Evolutionary conservation across 2,329 filamentous ascomycete genomes (phyloP).

Genomic region (Mycogone perniciosa): DNA sequence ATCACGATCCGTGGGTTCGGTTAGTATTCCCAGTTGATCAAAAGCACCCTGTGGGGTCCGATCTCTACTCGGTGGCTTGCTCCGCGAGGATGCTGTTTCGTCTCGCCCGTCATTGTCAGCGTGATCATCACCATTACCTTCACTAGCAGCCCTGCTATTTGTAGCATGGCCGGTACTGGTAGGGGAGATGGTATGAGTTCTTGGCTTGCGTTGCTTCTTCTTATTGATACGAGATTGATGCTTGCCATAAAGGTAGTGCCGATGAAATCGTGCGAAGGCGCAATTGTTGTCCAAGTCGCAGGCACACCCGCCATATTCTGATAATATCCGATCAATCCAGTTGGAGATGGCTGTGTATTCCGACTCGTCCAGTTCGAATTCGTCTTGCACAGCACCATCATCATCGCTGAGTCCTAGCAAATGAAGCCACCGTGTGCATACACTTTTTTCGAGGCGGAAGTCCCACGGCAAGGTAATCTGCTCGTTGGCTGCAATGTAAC

Average conservation of each 20-base stretch:
- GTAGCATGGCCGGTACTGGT: constrained; percentile 56
- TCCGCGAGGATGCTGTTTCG: constrained; percentile 46
- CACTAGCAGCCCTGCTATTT: constrained; percentile 58
- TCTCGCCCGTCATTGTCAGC: constrained; percentile 44
- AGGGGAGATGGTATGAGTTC: constrained; percentile 51
- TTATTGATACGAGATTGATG: constrained; percentile 37
- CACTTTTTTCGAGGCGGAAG: constrained; percentile 54
- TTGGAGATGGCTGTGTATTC: constrained; percentile 56
- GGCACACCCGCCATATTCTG: constrained; percentile 74
- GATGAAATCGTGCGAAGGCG: constrained; percentile 57
- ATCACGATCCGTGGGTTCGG: constrained; percentile 59
- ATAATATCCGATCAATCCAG: constrained; percentile 64
- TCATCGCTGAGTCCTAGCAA: constrained; percentile 59
- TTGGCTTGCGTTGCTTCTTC: constrained; percentile 50
- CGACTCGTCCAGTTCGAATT: constrained; percentile 50
- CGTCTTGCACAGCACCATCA: constrained; percentile 39
- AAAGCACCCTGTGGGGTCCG: constrained; percentile 59
- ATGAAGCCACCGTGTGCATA: constrained; percentile 48
- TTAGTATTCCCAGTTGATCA: constrained; percentile 54
- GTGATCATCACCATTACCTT: constrained; percentile 51
- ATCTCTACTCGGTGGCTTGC: constrained; percentile 62
- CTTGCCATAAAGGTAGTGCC: constrained; percentile 45
- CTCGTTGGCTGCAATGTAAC: constrained; percentile 60
- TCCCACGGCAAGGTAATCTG: constrained; percentile 63
- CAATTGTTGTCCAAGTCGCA: constrained; percentile 60